Evolutionary conservation across 1,284 basidiomycete genomes (phyloP).

Genomic region (Heterobasidion irregulare): DNA sequence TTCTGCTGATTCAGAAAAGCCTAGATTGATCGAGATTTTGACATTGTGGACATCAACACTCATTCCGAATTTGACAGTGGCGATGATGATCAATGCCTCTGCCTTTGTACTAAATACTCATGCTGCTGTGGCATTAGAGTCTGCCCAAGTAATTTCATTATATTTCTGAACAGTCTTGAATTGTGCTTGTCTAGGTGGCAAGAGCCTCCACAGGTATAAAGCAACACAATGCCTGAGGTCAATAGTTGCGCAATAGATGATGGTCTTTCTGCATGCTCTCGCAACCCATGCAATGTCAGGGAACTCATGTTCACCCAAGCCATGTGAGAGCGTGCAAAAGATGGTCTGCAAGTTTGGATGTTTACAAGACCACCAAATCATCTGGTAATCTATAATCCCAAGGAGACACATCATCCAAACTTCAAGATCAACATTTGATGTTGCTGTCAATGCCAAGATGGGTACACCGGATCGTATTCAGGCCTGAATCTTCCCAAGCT

Average conservation of each 20-base stretch:
- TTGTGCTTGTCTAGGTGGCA: not conserved
- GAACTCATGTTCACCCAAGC: not conserved
- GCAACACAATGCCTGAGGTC: not conserved
- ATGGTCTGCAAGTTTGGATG: not conserved
- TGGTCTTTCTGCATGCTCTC: not conserved
- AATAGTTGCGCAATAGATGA: not conserved
- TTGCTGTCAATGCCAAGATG: not conserved
- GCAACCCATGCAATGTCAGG: constrained; percentile 1
- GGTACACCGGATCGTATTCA: not conserved
- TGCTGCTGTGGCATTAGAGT: constrained; percentile 11
- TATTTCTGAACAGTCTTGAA: not conserved
- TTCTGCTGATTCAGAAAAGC: constrained; percentile 12
- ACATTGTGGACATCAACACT: constrained; percentile 17
- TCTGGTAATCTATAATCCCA: not conserved
- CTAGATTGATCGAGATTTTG: constrained; percentile 14
- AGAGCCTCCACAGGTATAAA: not conserved
- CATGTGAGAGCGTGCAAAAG: not conserved
- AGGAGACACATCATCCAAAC: not conserved
- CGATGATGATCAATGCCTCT: constrained; percentile 12
- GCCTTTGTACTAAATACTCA: constrained; percentile 12
- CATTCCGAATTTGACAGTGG: constrained; percentile 18
- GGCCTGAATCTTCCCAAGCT: not conserved
- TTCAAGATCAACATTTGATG: not conserved
- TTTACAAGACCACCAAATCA: not conserved
- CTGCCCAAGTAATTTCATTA: not conserved